Evolutionary conservation across 2,329 filamentous ascomycete genomes (phyloP).

Genomic region (Colletotrichum sp.): DNA sequence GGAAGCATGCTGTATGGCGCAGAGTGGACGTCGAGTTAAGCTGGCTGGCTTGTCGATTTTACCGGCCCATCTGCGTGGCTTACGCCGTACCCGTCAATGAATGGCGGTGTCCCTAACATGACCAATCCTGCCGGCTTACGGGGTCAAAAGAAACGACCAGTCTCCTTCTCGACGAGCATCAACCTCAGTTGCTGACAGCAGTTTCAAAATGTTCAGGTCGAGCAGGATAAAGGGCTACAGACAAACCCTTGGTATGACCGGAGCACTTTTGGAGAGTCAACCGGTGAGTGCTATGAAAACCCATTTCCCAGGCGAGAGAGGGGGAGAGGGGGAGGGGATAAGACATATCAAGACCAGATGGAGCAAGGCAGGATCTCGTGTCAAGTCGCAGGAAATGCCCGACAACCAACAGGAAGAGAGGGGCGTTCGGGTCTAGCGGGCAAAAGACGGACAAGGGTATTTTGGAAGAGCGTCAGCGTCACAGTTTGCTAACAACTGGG

Average conservation of each 20-base stretch:
- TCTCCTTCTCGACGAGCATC: not conserved
- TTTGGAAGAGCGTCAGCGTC: not conserved
- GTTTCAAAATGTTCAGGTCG: conserved; percentile 22
- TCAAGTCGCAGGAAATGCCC: not conserved
- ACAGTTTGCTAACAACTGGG: conserved; percentile 4
- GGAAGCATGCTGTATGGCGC: not conserved
- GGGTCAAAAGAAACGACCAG: not conserved
- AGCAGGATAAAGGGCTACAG: conserved; percentile 20
- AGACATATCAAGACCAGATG: not conserved
- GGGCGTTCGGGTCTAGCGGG: not conserved
- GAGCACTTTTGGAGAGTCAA: conserved; percentile 28
- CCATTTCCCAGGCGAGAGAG: not conserved
- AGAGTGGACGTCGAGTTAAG: not conserved
- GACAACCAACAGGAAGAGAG: not conserved
- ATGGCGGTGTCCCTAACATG: conserved; percentile 4
- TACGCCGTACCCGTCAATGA: not conserved
- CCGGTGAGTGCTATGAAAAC: conserved; percentile 4
- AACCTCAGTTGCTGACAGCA: conserved; percentile 26
- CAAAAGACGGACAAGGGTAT: not conserved
- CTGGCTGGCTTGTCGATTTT: not conserved
- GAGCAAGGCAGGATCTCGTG: not conserved
- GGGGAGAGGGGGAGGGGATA: not conserved
- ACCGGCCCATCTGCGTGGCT: not conserved
- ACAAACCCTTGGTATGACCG: conserved; percentile 32
- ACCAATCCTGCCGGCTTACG: not conserved